These are phyloP conservation scores for Lepidopterella palustris DNA, from an alignment of 495 filamentous ascomycete species.

Conservation along the genomic window DNA sequence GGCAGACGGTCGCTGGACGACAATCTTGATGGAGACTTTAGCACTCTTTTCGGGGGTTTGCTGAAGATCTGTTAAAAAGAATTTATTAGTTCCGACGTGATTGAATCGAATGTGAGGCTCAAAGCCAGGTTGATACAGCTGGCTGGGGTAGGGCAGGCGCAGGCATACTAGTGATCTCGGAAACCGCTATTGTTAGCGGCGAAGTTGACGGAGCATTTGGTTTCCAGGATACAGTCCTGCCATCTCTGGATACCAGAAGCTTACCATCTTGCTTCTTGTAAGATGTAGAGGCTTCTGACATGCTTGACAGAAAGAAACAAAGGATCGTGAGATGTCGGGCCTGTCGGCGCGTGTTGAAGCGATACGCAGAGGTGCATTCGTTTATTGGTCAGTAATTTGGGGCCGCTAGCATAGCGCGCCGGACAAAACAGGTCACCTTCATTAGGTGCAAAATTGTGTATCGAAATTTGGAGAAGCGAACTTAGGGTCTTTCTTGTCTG, in stretches of 20 bases:
- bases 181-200: conserved; percentile 60
- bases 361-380: no score
- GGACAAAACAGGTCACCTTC: no score
- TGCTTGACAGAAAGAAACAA: conserved; percentile 6
- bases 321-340: background rate
- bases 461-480: no score
- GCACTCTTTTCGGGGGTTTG: conserved; percentile 75
- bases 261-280: conserved; percentile 97
- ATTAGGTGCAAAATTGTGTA: no score
- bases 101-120: no score
- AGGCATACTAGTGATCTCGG: conserved; percentile 52
- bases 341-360: no score
- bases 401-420: no score
- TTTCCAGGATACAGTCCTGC: conserved; percentile 70
- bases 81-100: background rate
- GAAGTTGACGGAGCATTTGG: conserved; percentile 54
- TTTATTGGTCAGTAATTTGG: no score
- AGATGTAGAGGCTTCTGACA: conserved; percentile 58
- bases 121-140: background rate
- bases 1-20: conserved; percentile 56
- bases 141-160: background rate
- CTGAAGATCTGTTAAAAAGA: conserved; percentile 59
- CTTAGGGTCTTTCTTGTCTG: no score
- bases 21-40: conserved; percentile 88
- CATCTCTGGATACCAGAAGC: conserved; percentile 63